Percentiles rank a stretch among this genome's conserved stretches.
phyloP scores from a whole-genome alignment of 2,329 filamentous ascomycete species.

The Colletotrichum lindemuthianum region DNA sequence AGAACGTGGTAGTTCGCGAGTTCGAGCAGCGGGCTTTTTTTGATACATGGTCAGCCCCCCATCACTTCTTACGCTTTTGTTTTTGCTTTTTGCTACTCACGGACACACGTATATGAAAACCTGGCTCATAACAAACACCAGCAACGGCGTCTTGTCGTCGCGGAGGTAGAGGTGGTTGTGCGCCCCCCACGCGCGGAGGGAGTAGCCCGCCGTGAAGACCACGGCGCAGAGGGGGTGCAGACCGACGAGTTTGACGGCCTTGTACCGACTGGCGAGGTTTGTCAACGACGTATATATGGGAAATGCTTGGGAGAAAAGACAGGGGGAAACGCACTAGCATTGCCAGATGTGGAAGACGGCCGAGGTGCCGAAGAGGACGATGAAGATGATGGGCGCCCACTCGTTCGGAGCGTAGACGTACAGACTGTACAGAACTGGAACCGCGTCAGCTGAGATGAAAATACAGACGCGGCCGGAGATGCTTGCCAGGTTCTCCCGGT shows the following conservation, averaged over 20 bases:
- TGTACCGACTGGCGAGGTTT: constrained; percentile 54
- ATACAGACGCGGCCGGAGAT: too few species aligned
- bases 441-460: not conserved
- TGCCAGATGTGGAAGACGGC: constrained; percentile 63
- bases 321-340: constrained; percentile 48
- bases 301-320: not conserved
- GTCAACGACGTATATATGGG: not conserved
- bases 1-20: constrained; percentile 73
- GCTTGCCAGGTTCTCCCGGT: not conserved
- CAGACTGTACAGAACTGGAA: constrained; percentile 7
- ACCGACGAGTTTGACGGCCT: constrained; percentile 60
- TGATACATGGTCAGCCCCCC: not conserved
- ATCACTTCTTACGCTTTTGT: not conserved
- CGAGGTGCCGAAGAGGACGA: constrained; percentile 57
- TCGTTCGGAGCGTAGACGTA: constrained; percentile 63
- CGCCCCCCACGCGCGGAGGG: constrained; percentile 61
- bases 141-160: constrained; percentile 40
- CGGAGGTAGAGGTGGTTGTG: constrained; percentile 53
- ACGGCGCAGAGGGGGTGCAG: constrained; percentile 61
- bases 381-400: constrained; percentile 62
- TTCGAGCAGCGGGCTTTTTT: constrained; percentile 65
- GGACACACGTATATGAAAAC: constrained; percentile 49
- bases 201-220: constrained; percentile 64
- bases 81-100: constrained; percentile 42
- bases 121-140: constrained; percentile 57